A percentile compares a stretch with the other conserved stretches of the same genome.
phyloP scores from a whole-genome alignment of 208 protist species.

The Blechomonas ayalai region DNA sequence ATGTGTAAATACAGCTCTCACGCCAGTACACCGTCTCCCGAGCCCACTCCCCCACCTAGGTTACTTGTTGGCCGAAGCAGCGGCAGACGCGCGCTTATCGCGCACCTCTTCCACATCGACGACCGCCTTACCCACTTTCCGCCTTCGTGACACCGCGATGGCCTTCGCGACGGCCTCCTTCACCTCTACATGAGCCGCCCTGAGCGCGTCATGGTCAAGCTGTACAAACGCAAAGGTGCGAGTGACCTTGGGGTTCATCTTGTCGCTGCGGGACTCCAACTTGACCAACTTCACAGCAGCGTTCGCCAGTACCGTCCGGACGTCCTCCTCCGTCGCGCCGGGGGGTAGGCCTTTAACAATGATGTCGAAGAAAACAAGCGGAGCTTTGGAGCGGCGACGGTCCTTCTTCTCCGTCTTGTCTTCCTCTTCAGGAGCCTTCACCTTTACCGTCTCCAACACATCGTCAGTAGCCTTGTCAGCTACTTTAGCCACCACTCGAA shows the following conservation, averaged over 20 bases:
- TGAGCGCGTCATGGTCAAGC: slow-evolving; percentile 46
- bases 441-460: slow-evolving; percentile 12
- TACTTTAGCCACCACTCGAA: slow-evolving; percentile 2
- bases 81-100: slow-evolving; percentile 27
- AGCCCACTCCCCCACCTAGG: neutral
- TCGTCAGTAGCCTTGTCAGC: slow-evolving; percentile 13
- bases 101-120: slow-evolving; percentile 64
- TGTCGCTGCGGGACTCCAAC: slow-evolving; percentile 33
- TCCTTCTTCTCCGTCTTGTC: slow-evolving; percentile 7
- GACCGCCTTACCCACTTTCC: slow-evolving; percentile 4
- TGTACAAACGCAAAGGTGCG: slow-evolving; percentile 78
- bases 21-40: neutral
- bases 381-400: slow-evolving; percentile 6
- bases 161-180: slow-evolving; percentile 30
- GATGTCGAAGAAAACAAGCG: slow-evolving; percentile 68
- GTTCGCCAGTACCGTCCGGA: slow-evolving; percentile 34
- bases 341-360: slow-evolving; percentile 61
- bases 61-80: no score
- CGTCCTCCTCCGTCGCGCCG: slow-evolving; percentile 40
- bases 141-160: slow-evolving; percentile 9
- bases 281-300: slow-evolving; percentile 50
- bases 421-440: neutral
- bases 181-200: slow-evolving; percentile 27
- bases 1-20: slow-evolving; percentile 5
- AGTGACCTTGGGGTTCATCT: slow-evolving; percentile 33